A percentile compares a stretch with the other conserved stretches of the same genome.
Conservation (phyloP, 192 early-diverging fungal genomes). For the Rhizophagus sp. region DNA sequence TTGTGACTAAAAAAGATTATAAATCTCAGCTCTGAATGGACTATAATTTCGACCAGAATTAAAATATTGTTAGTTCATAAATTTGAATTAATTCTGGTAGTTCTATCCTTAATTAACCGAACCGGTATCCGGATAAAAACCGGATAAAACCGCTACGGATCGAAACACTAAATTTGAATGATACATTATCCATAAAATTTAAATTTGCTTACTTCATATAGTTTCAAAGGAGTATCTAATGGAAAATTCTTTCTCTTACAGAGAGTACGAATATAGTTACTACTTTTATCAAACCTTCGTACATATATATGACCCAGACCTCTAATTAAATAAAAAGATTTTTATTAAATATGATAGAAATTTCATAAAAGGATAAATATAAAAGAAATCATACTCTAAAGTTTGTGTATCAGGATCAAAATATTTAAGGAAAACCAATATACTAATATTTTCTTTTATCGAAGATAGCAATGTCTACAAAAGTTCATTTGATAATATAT, state of each 20-base stretch:
- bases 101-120: no score
- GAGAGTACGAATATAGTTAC: constrained; percentile 60
- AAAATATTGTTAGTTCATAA: no score
- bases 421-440: constrained; percentile 84
- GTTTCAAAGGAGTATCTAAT: constrained; percentile 55
- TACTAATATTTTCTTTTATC: constrained; percentile 30
- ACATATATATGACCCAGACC: constrained; percentile 61
- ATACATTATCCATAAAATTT: not conserved
- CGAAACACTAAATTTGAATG: no score
- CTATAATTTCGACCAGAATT: no score
- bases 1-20: no score
- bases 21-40: no score
- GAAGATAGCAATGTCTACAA: constrained; percentile 2
- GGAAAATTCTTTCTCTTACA: constrained; percentile 56
- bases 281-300: constrained; percentile 52
- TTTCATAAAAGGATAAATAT: not conserved
- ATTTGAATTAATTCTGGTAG: no score
- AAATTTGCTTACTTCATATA: constrained; percentile 59
- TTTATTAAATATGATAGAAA: not conserved
- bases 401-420: constrained; percentile 65
- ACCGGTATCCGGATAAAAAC: no score
- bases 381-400: constrained; percentile 55
- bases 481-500: not conserved
- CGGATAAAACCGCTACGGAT: no score
- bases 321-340: constrained; percentile 22